A percentile compares a stretch with the other conserved stretches of the same genome.
Conservation (phyloP, 441 rosid species). For the Populus trichocarpa region DNA sequence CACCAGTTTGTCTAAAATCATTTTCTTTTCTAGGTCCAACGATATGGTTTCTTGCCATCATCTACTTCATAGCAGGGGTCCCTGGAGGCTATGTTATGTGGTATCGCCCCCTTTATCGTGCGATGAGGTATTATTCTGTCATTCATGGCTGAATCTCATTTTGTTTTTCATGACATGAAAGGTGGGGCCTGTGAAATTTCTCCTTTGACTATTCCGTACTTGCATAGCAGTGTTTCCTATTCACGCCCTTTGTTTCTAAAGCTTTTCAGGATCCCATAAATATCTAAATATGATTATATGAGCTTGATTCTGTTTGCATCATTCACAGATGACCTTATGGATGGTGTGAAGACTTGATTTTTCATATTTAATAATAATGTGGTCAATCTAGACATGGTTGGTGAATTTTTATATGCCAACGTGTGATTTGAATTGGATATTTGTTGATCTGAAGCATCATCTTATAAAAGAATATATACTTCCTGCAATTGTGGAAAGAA, state of each 20-base stretch:
- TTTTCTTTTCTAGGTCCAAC: conserved; percentile 59
- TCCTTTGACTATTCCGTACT: not conserved
- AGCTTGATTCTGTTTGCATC: not conserved
- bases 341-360: not conserved
- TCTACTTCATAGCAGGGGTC: conserved; percentile 84
- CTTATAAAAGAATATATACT: not conserved
- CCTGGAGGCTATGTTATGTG: conserved; percentile 92
- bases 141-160: not conserved
- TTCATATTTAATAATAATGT: not conserved
- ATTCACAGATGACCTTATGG: not conserved
- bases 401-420: not conserved
- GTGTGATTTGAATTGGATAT: not conserved
- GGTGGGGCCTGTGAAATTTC: not conserved
- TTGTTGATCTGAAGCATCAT: not conserved
- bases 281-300: not conserved
- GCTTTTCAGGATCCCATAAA: not conserved
- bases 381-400: not conserved
- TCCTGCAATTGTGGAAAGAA: conserved; percentile 1
- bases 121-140: conserved; percentile 69
- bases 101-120: conserved; percentile 98
- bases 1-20: conserved; percentile 15
- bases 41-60: conserved; percentile 94
- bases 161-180: not conserved
- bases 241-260: not conserved
- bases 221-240: not conserved